Evolutionary conservation across 73 alveolate species (phyloP).

Genomic region (Blepharisma stoltei): DNA sequence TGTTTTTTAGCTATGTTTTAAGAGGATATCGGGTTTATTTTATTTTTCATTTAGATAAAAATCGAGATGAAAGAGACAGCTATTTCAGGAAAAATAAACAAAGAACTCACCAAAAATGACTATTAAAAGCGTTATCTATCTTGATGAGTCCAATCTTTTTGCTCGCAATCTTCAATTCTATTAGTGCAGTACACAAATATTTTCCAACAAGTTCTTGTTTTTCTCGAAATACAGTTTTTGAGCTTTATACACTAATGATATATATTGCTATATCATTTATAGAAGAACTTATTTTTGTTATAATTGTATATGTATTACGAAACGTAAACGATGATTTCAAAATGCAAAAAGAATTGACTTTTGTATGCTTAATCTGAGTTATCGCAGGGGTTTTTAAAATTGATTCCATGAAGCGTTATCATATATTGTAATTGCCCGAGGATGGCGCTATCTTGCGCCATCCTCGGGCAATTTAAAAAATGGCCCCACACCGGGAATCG

Average conservation of each 20-base stretch:
- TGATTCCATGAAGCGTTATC: background rate
- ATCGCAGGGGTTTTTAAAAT: slow-evolving; percentile 6
- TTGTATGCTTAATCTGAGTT: slow-evolving; percentile 13
- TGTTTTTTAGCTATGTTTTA: background rate
- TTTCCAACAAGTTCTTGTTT: slow-evolving; percentile 8
- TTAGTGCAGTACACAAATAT: background rate
- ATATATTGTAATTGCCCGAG: too few species aligned
- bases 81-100: background rate
- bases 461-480: too few species aligned
- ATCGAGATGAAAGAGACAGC: slow-evolving; percentile 20
- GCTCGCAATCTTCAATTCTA: background rate
- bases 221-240: background rate
- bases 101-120: slow-evolving; percentile 15
- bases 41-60: slow-evolving; percentile 17
- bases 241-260: background rate
- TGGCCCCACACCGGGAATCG: too few species aligned
- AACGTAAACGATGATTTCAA: slow-evolving; percentile 12
- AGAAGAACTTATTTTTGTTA: slow-evolving; percentile 12
- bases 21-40: slow-evolving; percentile 16
- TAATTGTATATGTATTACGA: background rate
- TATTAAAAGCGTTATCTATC: background rate
- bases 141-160: background rate
- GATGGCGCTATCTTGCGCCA: too few species aligned
- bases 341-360: background rate
- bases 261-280: background rate